These are phyloP conservation scores for Agroathelia rolfsii DNA, from an alignment of 1,284 basidiomycete species.

Conservation along the genomic window DNA sequence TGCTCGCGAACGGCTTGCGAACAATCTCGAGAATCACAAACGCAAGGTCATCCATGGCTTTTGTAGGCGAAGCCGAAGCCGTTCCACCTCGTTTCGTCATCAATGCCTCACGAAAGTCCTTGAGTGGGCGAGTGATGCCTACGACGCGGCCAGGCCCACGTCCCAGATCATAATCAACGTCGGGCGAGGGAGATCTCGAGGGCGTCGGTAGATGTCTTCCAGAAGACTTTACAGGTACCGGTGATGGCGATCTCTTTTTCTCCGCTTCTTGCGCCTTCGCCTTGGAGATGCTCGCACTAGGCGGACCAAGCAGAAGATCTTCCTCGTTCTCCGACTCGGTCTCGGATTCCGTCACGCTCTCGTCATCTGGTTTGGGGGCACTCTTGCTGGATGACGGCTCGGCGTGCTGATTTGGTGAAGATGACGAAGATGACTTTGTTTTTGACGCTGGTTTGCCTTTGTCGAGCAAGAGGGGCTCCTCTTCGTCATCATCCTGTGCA, in stretches of 20 bases:
- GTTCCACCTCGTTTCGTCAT: slow-evolving; percentile 52
- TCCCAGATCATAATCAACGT: slow-evolving; percentile 32
- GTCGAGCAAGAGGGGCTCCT: slow-evolving; percentile 50
- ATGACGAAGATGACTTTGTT: slow-evolving; percentile 12
- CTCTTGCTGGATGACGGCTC: slow-evolving; percentile 23
- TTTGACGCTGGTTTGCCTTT: slow-evolving; percentile 26
- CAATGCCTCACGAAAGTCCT: too few relatives aligned
- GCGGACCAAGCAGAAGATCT: slow-evolving; percentile 18
- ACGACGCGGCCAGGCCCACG: slow-evolving; percentile 51
- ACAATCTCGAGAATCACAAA: slow-evolving; percentile 65
- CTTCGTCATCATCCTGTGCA: slow-evolving; percentile 54
- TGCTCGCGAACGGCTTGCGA: slow-evolving; percentile 54
- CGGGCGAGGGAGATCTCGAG: slow-evolving; percentile 36
- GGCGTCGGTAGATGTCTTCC: slow-evolving; percentile 34
- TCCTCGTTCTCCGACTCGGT: slow-evolving; percentile 20
- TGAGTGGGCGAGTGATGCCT: slow-evolving; percentile 61
- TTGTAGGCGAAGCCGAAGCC: slow-evolving; percentile 68
- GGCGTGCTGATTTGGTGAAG: not conserved
- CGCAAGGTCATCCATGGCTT: slow-evolving; percentile 73
- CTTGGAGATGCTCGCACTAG: slow-evolving; percentile 8
- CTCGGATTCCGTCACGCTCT: slow-evolving; percentile 22
- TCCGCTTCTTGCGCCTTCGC: slow-evolving; percentile 5
- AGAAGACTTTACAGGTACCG: slow-evolving; percentile 14
- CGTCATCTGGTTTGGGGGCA: slow-evolving; percentile 34
- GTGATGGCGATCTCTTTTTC: too few relatives aligned